Base-by-base conservation (phyloP, 2,329 filamentous ascomycete genomes). In the Ophiostoma perfectum region DNA sequence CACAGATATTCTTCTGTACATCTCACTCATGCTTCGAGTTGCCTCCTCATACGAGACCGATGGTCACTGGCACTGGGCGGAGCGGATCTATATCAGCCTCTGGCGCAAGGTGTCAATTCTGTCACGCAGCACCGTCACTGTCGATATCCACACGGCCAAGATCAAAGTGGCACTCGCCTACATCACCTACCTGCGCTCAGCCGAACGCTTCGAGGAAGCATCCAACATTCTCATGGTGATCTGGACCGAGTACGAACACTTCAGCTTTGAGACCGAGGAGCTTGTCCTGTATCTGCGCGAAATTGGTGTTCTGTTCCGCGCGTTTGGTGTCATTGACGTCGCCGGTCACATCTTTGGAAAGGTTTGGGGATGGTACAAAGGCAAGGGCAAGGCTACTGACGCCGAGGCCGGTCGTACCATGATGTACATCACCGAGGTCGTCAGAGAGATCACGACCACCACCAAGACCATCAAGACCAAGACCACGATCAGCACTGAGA, bases 231-330 rank as follows among this genome's bases (percentile, higher is more conserved):
- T 80, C 67, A 76, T 79, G 44, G 78, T 77, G 44, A 71, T 80
- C 6, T 80, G 78, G 78, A 76, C 76, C 0, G 79, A 80, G 72
- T 80, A 79, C 52, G 76, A 80, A 71, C 72, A 79, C 68, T 71
- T 76, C 66, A 69, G 66, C 1, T 77, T 76, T n/a, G 75, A 77
- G 66, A 72, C 75, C 0, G 73, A 78, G 72, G 66, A 72, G 1
- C 74, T 79, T 12, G 73, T 78, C n/a, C 69, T 78, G 45, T 76
- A 74, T 66, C 75, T 80, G 62, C 74, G 74, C 55, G 76, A 80
- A 64, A 74, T 80, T 4, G 78, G 76, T 27, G 70, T 74, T 0
- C 68, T 77, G 1, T 78, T 78, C 71, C 73, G 72, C 66, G 68
- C 71, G 0, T 77, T 78, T 42, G 78, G 78, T 0, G 72, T 79